These are phyloP conservation scores for Fusarium secorum DNA, from an alignment of 2,329 filamentous ascomycete species.

Conservation along the genomic window DNA sequence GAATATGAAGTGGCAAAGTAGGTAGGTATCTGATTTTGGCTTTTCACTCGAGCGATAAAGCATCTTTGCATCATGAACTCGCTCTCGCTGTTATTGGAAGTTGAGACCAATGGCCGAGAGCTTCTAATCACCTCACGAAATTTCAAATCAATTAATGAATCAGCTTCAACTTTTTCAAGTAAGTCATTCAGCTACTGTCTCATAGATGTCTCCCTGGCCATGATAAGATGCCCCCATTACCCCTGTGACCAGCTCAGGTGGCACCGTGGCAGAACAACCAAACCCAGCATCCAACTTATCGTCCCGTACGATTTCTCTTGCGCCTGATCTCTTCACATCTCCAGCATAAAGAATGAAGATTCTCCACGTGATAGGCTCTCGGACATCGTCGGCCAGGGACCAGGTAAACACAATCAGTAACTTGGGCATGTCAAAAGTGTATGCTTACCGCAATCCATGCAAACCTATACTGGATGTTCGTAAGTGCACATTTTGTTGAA, in stretches of 20 bases:
- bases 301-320: not conserved
- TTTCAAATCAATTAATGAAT: accelerated
- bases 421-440: not conserved
- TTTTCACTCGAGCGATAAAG: accelerated
- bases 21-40: too few species aligned
- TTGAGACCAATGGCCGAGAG: accelerated
- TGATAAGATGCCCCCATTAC: not conserved
- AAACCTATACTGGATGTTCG: not conserved
- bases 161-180: accelerated
- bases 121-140: not conserved
- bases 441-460: not conserved
- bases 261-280: not conserved
- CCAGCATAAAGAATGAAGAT: not conserved
- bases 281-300: not conserved
- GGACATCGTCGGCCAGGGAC: not conserved
- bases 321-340: not conserved
- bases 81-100: not conserved
- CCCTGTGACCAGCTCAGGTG: not conserved
- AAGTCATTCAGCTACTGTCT: not conserved
- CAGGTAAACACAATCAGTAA: not conserved
- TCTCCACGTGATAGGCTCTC: not conserved
- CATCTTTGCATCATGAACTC: not conserved
- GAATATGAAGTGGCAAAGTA: too few species aligned
- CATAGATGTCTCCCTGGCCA: accelerated
- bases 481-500: not conserved